Conservation (phyloP, 352 stramenopile species). For the Phytophthora sp. region DNA sequence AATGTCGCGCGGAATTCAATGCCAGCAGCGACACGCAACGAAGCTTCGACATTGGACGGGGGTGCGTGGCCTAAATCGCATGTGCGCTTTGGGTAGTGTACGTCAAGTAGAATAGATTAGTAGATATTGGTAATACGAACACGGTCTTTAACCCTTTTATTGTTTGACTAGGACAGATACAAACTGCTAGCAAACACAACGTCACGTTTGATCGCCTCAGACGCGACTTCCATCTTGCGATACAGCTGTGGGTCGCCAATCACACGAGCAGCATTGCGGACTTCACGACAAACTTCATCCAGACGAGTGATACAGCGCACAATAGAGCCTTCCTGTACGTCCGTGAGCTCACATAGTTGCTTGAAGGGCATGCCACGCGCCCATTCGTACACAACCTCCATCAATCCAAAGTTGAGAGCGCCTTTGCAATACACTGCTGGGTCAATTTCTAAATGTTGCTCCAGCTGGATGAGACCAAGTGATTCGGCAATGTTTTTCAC, state of each 20-base stretch:
- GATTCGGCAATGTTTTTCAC: conserved; percentile 89
- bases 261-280: conserved; percentile 94
- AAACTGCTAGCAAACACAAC: conserved; percentile 98
- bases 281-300: conserved; percentile 98
- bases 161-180: conserved; percentile 81
- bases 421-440: conserved; percentile 91
- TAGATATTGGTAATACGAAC: not conserved
- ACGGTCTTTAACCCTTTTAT: not conserved
- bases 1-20: not conserved
- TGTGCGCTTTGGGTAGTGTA: conserved; percentile 45
- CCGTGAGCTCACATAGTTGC: conserved; percentile 94
- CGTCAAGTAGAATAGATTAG: conserved; percentile 10
- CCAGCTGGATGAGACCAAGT: conserved; percentile 81
- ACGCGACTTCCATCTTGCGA: conserved; percentile 98
- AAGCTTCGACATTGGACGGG: not conserved
- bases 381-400: conserved; percentile 98
- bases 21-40: not conserved
- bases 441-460: conserved; percentile 89
- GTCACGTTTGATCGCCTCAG: conserved; percentile 96
- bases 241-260: conserved; percentile 97
- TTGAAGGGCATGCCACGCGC: conserved; percentile 97
- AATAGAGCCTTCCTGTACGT: conserved; percentile 98
- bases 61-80: conserved; percentile 31
- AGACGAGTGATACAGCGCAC: conserved; percentile 97
- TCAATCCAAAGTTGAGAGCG: conserved; percentile 96